Evolutionary conservation across 768 basidiomycete genomes (phyloP), one percentile per base, ranked within the genome.

Genomic region (Termitomyces sp.): DNA sequence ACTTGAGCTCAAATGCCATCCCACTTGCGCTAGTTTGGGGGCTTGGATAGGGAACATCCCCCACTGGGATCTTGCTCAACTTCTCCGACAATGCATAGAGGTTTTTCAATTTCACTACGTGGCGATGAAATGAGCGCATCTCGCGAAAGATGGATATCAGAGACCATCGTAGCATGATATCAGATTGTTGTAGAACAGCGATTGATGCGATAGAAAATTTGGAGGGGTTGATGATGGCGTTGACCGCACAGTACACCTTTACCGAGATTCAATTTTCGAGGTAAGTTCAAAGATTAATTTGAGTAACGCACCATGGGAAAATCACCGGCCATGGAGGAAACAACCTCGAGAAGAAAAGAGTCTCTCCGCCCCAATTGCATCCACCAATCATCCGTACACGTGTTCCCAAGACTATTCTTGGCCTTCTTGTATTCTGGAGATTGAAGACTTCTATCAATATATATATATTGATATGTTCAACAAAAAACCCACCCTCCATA

Each of bases 141-240:
- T 63, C 39, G 0, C 59, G 16, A 3, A 76, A 22, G 20, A 72
- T 60, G 1, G 1, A 32, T 1, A 59, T 22, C 5, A 77, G 27
- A 0, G 73, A 69, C 37, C 50, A 65, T 24, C 69, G 62, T 1
- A 80, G 57, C 5, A 61, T 58, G 2, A 58, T 42, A 0, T 75
- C 71, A 0, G 76, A 76, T 47, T 74, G 70, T 32, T 79, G 76
- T 3, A 79, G 65, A 40, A 76, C 72, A 2, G 76, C 77, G 26
- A 79, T 67, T 1, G 74, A 73, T 0, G 75, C 68, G 14, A 79
- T 50, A 3, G 78, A 75, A 47, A 77, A 73, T 40, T 67, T 66
- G 0, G 65, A 55, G 2, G 78, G 77, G 42, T 67, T 65, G 3
- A 72, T 37, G 1, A 76, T 53, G 0, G 71, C 71, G 24, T 68